Evolutionary conservation across 164 flowering plant species (phyloP).

Genomic region (Saururus chinensis): DNA sequence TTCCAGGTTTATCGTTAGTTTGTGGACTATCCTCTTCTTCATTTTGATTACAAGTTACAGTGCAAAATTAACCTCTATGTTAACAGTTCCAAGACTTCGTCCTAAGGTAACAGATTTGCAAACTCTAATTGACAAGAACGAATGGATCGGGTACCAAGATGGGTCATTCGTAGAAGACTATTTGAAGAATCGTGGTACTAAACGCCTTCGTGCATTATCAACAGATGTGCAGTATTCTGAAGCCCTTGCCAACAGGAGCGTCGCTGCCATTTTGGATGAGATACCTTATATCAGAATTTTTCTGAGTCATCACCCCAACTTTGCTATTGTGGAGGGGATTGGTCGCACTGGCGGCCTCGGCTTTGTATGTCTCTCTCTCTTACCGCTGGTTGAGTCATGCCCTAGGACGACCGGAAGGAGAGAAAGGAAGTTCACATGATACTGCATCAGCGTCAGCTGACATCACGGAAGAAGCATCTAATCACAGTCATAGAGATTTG

Average conservation of each 20-base stretch:
- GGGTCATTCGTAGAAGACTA: constrained; percentile 25
- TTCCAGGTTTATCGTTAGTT: constrained; percentile 29
- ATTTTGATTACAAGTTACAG: constrained; percentile 39
- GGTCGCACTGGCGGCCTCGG: constrained; percentile 19
- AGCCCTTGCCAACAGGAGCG: constrained; percentile 15
- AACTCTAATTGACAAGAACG: constrained; percentile 18
- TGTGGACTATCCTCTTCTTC: constrained; percentile 46
- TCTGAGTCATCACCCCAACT: constrained; percentile 10
- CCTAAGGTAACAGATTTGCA: constrained; percentile 26
- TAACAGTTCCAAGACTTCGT: constrained; percentile 33
- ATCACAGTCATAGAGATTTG: too few relatives aligned
- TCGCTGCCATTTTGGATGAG: constrained; percentile 20
- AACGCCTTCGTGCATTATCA: constrained; percentile 9
- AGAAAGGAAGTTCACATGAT: too few relatives aligned
- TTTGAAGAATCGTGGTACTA: constrained; percentile 2
- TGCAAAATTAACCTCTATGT: constrained; percentile 44
- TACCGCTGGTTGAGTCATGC: not conserved
- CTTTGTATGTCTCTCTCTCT: constrained; percentile 21
- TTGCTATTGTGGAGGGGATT: constrained; percentile 10
- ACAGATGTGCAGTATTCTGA: constrained; percentile 15
- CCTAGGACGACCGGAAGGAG: too few relatives aligned
- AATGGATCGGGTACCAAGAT: constrained; percentile 31
- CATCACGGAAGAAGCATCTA: too few relatives aligned
- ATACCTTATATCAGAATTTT: constrained; percentile 16
- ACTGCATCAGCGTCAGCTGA: too few relatives aligned